Base-by-base conservation (phyloP, 768 basidiomycete species). In the Lactarius deliciosus region DNA sequence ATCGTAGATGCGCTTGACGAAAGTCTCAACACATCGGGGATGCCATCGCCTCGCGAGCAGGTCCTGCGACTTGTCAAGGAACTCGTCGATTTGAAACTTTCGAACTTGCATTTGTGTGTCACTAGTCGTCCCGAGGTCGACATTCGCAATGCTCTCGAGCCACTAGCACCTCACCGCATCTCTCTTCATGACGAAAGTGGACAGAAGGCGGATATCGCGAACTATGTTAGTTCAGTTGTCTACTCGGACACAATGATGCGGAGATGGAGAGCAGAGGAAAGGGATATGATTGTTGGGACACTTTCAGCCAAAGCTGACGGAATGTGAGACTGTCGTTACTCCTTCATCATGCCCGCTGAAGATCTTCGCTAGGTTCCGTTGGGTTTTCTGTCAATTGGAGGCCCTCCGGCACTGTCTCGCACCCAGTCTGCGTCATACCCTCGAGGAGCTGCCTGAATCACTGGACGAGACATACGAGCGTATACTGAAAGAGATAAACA, bases 391-490 rank as follows among this genome's bases (percentile, higher is more conserved):
- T 5, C 57, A 59, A 28, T n/a, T 59, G 13, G 57, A 60, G 20
- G 30, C 41, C 0, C 18, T 60, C 2, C 38, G 59, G 5, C 11
- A 41, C 38, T 60, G 59, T 60, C 41, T 40, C 43, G 8, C 38
- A 16, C 18, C 25, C 11, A 60, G 38, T 34, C 10, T 60, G 25
- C 40, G 20, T n/a, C 22, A 25, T 1, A 25, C 40, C 32, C 57
- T 59, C 22, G 57, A 41, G n/a, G 57, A 36, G 20, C 22, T 60
- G 9, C 59, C 59, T 0, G 30, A 40, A 45, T 36, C 59, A 9
- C 38, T 60, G 25, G 34, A 60, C 22, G 59, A 60, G 22, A 60
- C 40, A 28, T 60, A 60, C 6, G 34, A 60, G 41, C 38, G 20
- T 0, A 30, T 40, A 13, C 28, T 60, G 7, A 10, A n/a, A 8